Base-by-base conservation (phyloP, 306 rosid genomes). In the Ormosia emarginata region DNA sequence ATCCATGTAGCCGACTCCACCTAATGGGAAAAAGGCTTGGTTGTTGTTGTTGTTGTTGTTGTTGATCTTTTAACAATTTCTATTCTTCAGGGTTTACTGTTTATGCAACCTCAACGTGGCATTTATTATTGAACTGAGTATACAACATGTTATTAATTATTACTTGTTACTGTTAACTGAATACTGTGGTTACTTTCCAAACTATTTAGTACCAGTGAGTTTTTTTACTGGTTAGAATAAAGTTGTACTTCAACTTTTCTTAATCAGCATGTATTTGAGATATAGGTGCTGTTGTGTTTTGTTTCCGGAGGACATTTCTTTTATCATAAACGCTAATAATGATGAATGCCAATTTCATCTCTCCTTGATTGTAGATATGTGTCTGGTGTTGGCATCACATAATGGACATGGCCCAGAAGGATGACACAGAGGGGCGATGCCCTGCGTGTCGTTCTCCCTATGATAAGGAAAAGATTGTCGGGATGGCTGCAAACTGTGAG, bases 371-470 rank as follows among this genome's bases (percentile, higher is more conserved):
- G 70, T 86, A 96, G 99, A 90, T 96, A 79, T 96, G 99, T 91
- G 99, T 96, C 77, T 96, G 99, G 99, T 96, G 99, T 81, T 96
- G 99, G 98, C 98, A 96, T 85, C 99, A 96, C 87, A 89, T 96
- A 71, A 90, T 96, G 92, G 97, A 84, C 70, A 92, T 96, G 97
- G 99, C 98, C 15, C 97, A 93, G 91, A 95, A 95, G 96, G 97
- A 95, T 87, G 96, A 88, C 63, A 86, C 98, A 0, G 99, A 92
- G 69, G 99, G 99, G 82, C 92, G 94, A 81, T 95, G 98, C 84
- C 98, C 99, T 39, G 99, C 99, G 0, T 95, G 99, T 80, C 99
- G 98, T 78, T 53, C 90, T 64, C 84, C 98, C 63, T 95, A 95
- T 87, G 99, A 95, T 80, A 95, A 91, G 91, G 94, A 93, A 81